phyloP scores from a whole-genome alignment of 768 basidiomycete genomes.

The Mycena capillaripes region DNA sequence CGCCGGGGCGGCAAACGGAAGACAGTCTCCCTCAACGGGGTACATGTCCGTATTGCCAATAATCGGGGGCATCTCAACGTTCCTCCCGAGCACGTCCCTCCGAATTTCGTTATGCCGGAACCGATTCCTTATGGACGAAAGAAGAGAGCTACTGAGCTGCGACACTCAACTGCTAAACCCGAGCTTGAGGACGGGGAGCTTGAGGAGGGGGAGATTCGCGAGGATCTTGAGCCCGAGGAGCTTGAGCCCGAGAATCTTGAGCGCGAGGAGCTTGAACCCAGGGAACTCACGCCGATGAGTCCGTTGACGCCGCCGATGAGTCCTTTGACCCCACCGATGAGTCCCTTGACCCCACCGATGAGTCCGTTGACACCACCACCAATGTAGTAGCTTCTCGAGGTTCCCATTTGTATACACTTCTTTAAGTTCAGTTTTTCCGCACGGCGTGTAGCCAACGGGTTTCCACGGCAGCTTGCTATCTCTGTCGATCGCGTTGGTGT shows the following conservation, averaged over 20 bases:
- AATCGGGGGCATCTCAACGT: conserved; percentile 9
- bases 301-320: background rate
- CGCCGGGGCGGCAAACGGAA: conserved; percentile 24
- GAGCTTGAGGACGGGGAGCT: background rate
- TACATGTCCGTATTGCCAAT: conserved; percentile 5
- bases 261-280: too few relatives aligned
- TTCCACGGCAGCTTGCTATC: background rate
- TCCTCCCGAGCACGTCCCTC: conserved; percentile 14
- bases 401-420: background rate
- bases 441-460: background rate
- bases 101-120: background rate
- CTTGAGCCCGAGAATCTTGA: too few relatives aligned
- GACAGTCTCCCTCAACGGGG: conserved; percentile 18
- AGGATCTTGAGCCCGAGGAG: too few relatives aligned
- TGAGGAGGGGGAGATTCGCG: too few relatives aligned
- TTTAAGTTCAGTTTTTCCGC: too few relatives aligned
- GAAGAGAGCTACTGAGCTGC: background rate
- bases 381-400: background rate
- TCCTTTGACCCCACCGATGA: background rate
- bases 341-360: background rate
- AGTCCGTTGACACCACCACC: background rate
- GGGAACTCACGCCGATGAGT: background rate
- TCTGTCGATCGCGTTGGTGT: background rate
- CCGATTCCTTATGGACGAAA: background rate
- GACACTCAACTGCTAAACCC: background rate